Evolutionary conservation across 139 green algal species (phyloP).

Genomic region (Ettlia oleoabundans): DNA sequence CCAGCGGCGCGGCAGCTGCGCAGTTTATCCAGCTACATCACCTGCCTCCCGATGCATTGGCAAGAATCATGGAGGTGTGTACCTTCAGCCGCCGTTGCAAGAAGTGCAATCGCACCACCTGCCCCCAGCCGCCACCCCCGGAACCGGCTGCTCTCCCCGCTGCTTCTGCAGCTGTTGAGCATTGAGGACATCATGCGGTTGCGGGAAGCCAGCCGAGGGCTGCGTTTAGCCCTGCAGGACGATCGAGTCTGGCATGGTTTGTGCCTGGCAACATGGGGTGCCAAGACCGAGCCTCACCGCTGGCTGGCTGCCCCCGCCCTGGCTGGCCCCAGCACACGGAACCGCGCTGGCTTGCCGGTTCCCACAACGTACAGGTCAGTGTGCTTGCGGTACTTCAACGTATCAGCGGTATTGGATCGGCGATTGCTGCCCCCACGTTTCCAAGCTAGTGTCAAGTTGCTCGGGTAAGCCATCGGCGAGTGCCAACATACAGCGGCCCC

Average conservation of each 20-base stretch:
- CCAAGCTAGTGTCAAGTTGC: too few species aligned
- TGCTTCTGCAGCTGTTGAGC: constrained; percentile 8
- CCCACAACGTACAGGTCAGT: constrained; percentile 16
- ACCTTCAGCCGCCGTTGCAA: too few species aligned
- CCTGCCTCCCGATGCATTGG: background rate
- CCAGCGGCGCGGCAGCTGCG: background rate
- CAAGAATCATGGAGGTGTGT: background rate
- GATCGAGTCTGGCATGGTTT: constrained; percentile 40
- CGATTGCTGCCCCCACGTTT: too few species aligned
- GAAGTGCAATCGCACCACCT: too few species aligned
- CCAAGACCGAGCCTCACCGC: constrained; percentile 12
- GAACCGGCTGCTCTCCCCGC: background rate
- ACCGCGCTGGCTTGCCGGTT: background rate
- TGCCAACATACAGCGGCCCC: background rate
- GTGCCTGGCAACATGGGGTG: constrained; percentile 31
- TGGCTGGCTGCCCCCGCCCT: constrained; percentile 24
- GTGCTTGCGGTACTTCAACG: too few species aligned
- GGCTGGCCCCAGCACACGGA: background rate
- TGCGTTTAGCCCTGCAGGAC: constrained; percentile 32
- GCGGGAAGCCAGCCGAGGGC: background rate
- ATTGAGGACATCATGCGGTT: constrained; percentile 18
- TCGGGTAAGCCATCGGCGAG: too few species aligned
- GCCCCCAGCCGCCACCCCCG: background rate
- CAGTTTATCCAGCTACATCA: background rate
- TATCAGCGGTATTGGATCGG: too few species aligned